Base-by-base conservation (phyloP, 768 basidiomycete species). In the Candolleomyces aberdarensis region DNA sequence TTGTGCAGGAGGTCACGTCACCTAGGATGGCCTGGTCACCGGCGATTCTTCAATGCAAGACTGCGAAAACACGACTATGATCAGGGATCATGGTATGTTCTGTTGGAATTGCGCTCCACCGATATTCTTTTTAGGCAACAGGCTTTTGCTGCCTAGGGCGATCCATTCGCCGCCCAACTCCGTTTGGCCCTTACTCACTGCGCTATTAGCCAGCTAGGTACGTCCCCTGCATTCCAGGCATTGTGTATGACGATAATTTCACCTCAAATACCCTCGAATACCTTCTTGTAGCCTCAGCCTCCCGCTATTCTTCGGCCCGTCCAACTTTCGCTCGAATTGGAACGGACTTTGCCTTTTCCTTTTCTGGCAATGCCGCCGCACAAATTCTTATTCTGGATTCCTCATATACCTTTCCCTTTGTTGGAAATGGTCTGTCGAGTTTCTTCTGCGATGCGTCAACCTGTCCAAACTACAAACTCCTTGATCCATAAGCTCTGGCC, bases 1-100 rank as follows among this genome's bases (percentile, higher is more conserved):
- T 20, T 22, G 11, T 26, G 15, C 49, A 86, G 84, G 83, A 5
- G 85, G 86, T 0, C 17, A 76, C 3, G 77, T 86, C 15, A 67
- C 68, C 3, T 71, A 69, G 58, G 66, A 67, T 15, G 64, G 58
- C 29, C 62, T 63, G 10, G 59, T 63, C 14, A 64, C 67, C 26
- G 26, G 26, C 26, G 26, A 3, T 26, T 26, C 26, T 26, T 26
- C 26, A 26, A 26, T 26, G 26, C 2, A 26, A 26, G 3, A 26
- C 26, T 26, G 26, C 26, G 26, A 26, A 2, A 26, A 26, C 26
- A 26, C 26, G 26, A 3, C 26, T 26, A 3, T 26, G 26, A 3
- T n/a, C 26, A 26, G 3, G 26, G 26, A 1, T 26, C 3, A 26
- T 36, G 5, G 36, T 36, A 36, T 36, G 36, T 36, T 36, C 32